Evolutionary conservation across 495 filamentous ascomycete genomes (phyloP), one percentile per base, ranked within the genome.

Genomic region (Hyphodiscus hymeniophilus): DNA sequence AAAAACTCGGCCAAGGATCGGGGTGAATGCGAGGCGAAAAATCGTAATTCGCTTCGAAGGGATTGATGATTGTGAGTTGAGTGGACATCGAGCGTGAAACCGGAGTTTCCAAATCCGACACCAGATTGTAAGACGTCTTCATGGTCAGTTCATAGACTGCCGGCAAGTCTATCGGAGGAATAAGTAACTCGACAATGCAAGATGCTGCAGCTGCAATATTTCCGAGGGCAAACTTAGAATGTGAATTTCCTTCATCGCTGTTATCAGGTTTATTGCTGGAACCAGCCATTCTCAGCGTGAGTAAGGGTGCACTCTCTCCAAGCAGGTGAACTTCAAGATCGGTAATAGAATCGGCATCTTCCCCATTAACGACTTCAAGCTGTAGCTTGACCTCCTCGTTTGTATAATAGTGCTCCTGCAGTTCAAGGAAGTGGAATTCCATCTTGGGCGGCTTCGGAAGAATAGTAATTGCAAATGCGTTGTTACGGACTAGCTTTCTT

Each of bases 391-490:
- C 72, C 1, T 65, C 59, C 64, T 99, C 92, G 58, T 91, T 82
- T 2, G 82, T 82, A 57, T 94, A 97, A 63, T 92, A 94, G 26
- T 84, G 78, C 18, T 77, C 69, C 46, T 70, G 68, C 38, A 83
- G 64, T 38, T 77, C 72, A 2, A 74, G 67, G 17, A 85, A 63
- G 21, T 68, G 72, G 28, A 97, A 75, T 50, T 85, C 78, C 65
- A 99, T 81, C 61, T 96, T 97, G 0, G 92, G 92, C 33, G 92
- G 92, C 59, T 92, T 85, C 3, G 91, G 92, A 47, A 88, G 70
- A 28, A 97, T 80, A 38, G 75, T 85, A 24, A 84, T 72, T 52
- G 66, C 52, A 15, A 70, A 67, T 10, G 75, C 67, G 30, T 76
- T 67, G 20, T 56, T 50, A 33, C 74, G 65, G 18, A 72, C 65